A percentile compares a stretch with the other conserved stretches of the same genome.
phyloP scores from a whole-genome alignment of 2,329 filamentous ascomycete species.

The Pseudogymnoascus sp. region DNA sequence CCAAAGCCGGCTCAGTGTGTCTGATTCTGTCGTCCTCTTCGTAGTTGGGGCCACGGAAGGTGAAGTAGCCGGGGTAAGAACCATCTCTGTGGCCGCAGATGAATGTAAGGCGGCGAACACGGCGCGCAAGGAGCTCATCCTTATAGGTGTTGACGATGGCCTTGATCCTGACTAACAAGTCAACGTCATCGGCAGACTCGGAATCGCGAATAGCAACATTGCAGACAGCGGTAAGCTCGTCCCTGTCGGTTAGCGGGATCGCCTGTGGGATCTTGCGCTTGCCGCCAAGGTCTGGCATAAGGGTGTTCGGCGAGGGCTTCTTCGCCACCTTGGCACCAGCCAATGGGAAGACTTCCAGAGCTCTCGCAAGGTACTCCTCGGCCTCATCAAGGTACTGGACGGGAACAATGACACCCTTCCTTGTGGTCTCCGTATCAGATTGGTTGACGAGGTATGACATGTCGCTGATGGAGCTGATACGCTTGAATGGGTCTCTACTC shows the following conservation, averaged over 20 bases:
- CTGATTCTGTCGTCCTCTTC: conserved; percentile 91
- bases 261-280: conserved; percentile 53
- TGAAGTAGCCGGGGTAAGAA: conserved; percentile 94
- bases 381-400: conserved; percentile 90
- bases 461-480: conserved; percentile 91
- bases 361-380: conserved; percentile 77
- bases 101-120: conserved; percentile 86
- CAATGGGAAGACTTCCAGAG: conserved; percentile 71
- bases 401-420: conserved; percentile 91
- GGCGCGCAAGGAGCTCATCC: conserved; percentile 71
- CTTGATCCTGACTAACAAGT: conserved; percentile 68
- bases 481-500: conserved; percentile 58
- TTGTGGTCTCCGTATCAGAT: conserved; percentile 61
- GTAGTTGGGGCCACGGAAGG: conserved; percentile 88
- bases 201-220: conserved; percentile 88
- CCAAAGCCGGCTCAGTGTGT: conserved; percentile 90
- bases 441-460: conserved; percentile 80
- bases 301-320: conserved; percentile 44
- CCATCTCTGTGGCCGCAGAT: conserved; percentile 93
- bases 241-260: conserved; percentile 48
- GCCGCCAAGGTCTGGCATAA: conserved; percentile 64
- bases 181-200: conserved; percentile 73
- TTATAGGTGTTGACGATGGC: conserved; percentile 72
- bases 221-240: conserved; percentile 83
- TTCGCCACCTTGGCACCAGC: conserved; percentile 47